Conservation (phyloP, 2,329 filamentous ascomycete species). For the Exophiala dermatitidis region DNA sequence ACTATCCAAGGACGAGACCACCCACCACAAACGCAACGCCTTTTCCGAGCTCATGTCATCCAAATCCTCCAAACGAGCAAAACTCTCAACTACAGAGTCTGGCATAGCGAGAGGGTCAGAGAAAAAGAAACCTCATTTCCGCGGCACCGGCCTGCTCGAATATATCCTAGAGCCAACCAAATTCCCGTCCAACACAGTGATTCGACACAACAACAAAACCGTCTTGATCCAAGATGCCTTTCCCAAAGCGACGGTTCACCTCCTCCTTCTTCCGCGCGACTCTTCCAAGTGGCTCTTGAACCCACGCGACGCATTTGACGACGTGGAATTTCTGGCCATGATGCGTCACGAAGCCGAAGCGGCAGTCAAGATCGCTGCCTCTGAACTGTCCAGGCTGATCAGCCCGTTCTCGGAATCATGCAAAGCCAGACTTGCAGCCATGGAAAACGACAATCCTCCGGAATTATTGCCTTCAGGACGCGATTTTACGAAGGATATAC, state of each 20-base stretch:
- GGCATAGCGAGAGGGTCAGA: slow-evolving; percentile 7
- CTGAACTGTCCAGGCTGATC: slow-evolving; percentile 23
- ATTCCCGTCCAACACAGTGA: slow-evolving; percentile 57
- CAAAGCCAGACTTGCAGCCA: slow-evolving; percentile 54
- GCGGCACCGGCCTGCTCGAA: slow-evolving; percentile 43
- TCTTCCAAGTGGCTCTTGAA: slow-evolving; percentile 54
- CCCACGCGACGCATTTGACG: slow-evolving; percentile 69
- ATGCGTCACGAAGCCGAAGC: slow-evolving; percentile 55
- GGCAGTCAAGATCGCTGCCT: slow-evolving; percentile 56
- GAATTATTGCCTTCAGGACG: slow-evolving; percentile 57
- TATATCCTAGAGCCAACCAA: slow-evolving; percentile 60
- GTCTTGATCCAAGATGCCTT: slow-evolving; percentile 76
- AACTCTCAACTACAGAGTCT: slow-evolving; percentile 20
- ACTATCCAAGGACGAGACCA: too few relatives aligned
- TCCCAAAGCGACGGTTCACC: slow-evolving; percentile 78
- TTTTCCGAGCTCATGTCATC: slow-evolving; percentile 51
- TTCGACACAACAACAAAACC: slow-evolving; percentile 55
- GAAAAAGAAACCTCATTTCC: too few relatives aligned
- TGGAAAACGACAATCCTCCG: slow-evolving; percentile 47
- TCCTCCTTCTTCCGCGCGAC: slow-evolving; percentile 77
- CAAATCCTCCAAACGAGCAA: slow-evolving; percentile 37
- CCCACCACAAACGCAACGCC: slow-evolving; percentile 20
- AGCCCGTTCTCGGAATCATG: slow-evolving; percentile 51
- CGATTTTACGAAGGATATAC: slow-evolving; percentile 70
- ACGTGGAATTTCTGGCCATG: slow-evolving; percentile 58